Percentiles rank a stretch among this genome's conserved stretches.
Conservation (phyloP, 495 filamentous ascomycete genomes). For the Pseudevernia furfuracea region DNA sequence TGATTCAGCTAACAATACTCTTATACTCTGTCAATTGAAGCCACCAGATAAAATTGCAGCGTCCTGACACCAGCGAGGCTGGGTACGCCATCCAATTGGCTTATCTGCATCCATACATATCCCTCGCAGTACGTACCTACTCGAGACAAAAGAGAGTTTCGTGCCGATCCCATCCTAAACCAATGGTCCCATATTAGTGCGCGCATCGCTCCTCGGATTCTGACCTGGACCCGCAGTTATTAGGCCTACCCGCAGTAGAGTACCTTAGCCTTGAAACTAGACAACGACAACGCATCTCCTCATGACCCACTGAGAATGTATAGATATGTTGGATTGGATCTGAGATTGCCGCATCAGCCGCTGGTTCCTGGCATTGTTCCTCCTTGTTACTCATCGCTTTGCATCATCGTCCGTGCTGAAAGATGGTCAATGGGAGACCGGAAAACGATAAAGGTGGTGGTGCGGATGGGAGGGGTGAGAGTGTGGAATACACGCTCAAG, state of each 20-base stretch:
- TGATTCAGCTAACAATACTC: too few relatives aligned
- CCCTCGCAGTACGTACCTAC: too few relatives aligned
- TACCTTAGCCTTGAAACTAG: not conserved
- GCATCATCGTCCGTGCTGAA: not conserved
- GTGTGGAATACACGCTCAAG: constrained; percentile 5
- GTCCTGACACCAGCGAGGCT: too few relatives aligned
- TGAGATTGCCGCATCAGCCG: not conserved
- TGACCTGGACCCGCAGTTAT: constrained; percentile 5
- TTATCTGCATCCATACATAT: too few relatives aligned
- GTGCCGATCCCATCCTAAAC: not conserved
- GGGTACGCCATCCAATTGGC: too few relatives aligned
- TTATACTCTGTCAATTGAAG: too few relatives aligned
- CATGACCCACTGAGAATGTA: not conserved
- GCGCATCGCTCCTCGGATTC: not conserved
- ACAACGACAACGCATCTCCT: not conserved
- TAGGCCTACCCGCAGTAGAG: too few relatives aligned
- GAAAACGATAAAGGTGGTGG: not conserved
- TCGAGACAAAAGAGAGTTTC: not conserved
- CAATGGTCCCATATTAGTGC: not conserved
- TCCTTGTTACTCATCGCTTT: not conserved
- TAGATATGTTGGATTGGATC: too few relatives aligned
- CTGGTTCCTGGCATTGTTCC: not conserved
- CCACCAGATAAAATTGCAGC: too few relatives aligned
- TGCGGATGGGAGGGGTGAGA: not conserved
- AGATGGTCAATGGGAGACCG: not conserved